Evolutionary conservation across 495 filamentous ascomycete species (phyloP).

Genomic region (Cercophora samala): DNA sequence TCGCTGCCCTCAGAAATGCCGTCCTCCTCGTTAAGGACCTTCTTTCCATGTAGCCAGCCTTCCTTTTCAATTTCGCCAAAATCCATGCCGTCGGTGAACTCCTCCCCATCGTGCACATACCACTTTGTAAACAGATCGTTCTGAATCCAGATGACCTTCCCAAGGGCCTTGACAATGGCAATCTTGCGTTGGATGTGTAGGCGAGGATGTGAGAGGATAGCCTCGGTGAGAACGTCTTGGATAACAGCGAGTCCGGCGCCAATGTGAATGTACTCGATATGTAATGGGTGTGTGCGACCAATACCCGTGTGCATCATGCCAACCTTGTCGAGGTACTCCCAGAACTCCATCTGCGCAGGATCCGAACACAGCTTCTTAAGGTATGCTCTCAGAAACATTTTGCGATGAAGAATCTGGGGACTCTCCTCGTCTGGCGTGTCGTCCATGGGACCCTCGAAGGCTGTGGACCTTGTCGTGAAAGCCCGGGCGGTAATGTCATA

Average conservation of each 20-base stretch:
- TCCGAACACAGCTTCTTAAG: slow-evolving; percentile 67
- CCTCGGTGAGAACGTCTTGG: slow-evolving; percentile 70
- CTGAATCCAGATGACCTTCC: slow-evolving; percentile 66
- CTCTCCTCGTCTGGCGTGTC: slow-evolving; percentile 58
- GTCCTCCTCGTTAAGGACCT: slow-evolving; percentile 35
- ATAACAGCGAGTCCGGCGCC: slow-evolving; percentile 64
- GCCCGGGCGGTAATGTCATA: slow-evolving; percentile 71
- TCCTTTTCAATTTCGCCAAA: slow-evolving; percentile 56
- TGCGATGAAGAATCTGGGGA: slow-evolving; percentile 69
- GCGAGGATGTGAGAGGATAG: slow-evolving; percentile 65
- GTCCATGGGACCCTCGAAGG: slow-evolving; percentile 59
- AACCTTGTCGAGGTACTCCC: slow-evolving; percentile 76
- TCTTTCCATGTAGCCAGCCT: slow-evolving; percentile 53
- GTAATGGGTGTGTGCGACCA: slow-evolving; percentile 60
- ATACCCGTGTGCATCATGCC: slow-evolving; percentile 71
- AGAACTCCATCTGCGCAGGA: slow-evolving; percentile 69
- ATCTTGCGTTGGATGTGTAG: slow-evolving; percentile 61
- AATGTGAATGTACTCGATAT: slow-evolving; percentile 75
- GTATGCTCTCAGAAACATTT: slow-evolving; percentile 72
- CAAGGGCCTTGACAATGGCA: slow-evolving; percentile 61
- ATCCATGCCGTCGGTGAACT: slow-evolving; percentile 61
- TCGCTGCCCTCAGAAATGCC: slow-evolving; percentile 17
- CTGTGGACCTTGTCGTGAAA: slow-evolving; percentile 65
- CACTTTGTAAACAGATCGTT: slow-evolving; percentile 77
- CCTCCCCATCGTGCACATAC: slow-evolving; percentile 69